Base-by-base conservation (phyloP, 352 stramenopile species). In the Globisporangium paddicum region DNA sequence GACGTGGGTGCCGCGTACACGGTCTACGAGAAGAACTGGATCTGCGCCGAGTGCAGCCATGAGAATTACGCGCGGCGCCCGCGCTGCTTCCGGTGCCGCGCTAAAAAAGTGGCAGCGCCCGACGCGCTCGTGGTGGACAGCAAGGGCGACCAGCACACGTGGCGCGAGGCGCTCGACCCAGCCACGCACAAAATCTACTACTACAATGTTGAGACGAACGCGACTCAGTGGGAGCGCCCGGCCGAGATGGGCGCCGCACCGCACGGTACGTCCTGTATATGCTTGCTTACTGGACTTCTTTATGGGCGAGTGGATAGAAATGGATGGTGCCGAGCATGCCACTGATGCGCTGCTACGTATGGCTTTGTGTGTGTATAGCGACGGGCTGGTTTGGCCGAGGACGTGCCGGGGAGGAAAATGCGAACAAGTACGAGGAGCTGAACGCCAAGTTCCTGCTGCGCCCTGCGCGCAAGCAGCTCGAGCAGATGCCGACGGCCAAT, bases 371-470 rank as follows among this genome's bases (percentile, higher is more conserved):
- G n/a, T 34, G 18, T 32, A n/a, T 35, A 84, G 85, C 79, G 5
- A 97, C 92, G 8, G 93, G 93, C 35, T 98, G 93, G 93, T 98
- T 97, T 60, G 93, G 93, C 5, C 89, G 93, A n/a, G 93, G 93
- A 41, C 79, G 83, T 32, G 86, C 90, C 4, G 87, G 91, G 4
- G 69, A 75, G 21, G 64, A 81, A 26, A 77, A 89, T 26, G 70
- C 71, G 5, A 77, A 85, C 61, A 79, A 84, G 30, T 96, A 96
- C 63, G 89, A 93, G 49, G 67, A 74, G 52, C 71, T 93, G 14
- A 97, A 98, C 71, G 72, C 74, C 40, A 76, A 81, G 58, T 98
- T 84, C 48, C 56, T 98, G 61, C 54, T 70, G 25, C 71, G 93
- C 8, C 93, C 93, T 1, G 93, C 93, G 11, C 71, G 86, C 28